Evolutionary conservation across 2,329 filamentous ascomycete genomes (phyloP), one percentile per base, ranked within the genome.

Genomic region (Leptographium wingfieldii): DNA sequence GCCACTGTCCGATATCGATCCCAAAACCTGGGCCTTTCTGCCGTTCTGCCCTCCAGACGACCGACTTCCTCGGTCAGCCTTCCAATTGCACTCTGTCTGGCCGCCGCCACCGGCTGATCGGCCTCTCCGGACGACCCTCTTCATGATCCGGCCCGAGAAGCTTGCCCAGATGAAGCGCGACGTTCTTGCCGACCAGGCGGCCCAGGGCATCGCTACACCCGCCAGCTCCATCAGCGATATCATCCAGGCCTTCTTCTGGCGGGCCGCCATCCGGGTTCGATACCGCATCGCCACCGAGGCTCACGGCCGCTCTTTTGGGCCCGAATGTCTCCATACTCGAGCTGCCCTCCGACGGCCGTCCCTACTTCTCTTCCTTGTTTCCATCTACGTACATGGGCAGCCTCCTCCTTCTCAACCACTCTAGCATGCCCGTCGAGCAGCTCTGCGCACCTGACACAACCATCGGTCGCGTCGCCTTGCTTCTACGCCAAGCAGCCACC

Each of bases 181-280:
- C 22, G 57, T 54, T 3, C 57, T 31, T 14, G 51, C 33, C 12
- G 49, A 49, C 14, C 48, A 29, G 19, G 31, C 48, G 5, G 46
- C 40, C 22, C 25, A 27, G 11, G 55, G 27, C 40, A 43, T 19
- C 14, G 19, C 49, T 14, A 16, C 49, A 27, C 43, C 43, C 19
- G 49, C 16, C 10, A 19, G 19, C 16, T 58, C 57, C 11, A 46
- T 54, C 16, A 58, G 57, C 27, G 57, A 58, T 25, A 58, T 58
- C 7, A 22, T 54, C 9, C 57, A 58, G 57, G 57, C 57, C 14
- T 54, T 58, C 7, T 54, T 58, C 49, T 58, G 57, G 57, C 57
- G 57, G 1, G 33, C 51, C 6, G 49, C 57, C 22, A 54, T 58
- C 25, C 57, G 57, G 16, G 57, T 51, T 0, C 57, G 57, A 1